Evolutionary conservation across 257 asterid genomes (phyloP), one percentile per base, ranked within the genome.

Genomic region (Eustoma russellianum): DNA sequence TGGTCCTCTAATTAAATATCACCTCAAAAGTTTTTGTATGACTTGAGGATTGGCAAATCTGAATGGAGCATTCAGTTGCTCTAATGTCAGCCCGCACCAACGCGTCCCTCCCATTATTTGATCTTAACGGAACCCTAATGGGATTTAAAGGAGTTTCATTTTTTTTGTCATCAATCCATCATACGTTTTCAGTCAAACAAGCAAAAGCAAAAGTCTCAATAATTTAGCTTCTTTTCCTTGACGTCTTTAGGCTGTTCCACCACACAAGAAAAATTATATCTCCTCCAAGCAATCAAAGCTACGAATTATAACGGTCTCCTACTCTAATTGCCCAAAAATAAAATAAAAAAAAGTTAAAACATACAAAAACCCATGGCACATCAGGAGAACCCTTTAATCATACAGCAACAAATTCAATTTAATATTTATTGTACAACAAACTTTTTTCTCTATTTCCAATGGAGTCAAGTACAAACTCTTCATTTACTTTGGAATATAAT

Each of bases 141-240:
- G 41, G 45, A 64, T 44, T 17, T 2, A 50, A 64, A 50, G 59
- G 59, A 9, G 33, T n/a, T 11, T 43, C 30, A 10, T 41, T 19
- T 19, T n/a, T n/a, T 13, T 49, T 17, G 63, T 48, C 57, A 9
- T 49, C 33, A 12, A 24, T 9, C 46, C 33, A 5, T 16, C 18
- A 45, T 5, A 9, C 17, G 24, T 33, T 50, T 56, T 47, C 45
- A 53, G 69, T 57, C 63, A 64, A 64, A 56, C 17, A 64, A 56
- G 33, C 57, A 56, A 64, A 49, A 17, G 52, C 56, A 50, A 64
- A 56, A 48, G 59, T n/a, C 51, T 56, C 59, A 56, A 64, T 64
- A 64, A 64, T 64, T 41, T 46, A 47, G 35, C 38, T 38, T 28
- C 67, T 10, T 40, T 56, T 14, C 17, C 53, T 30, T 48, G 17